Evolutionary conservation across 1,284 basidiomycete species (phyloP).

Genomic region (Puccinia coronata): DNA sequence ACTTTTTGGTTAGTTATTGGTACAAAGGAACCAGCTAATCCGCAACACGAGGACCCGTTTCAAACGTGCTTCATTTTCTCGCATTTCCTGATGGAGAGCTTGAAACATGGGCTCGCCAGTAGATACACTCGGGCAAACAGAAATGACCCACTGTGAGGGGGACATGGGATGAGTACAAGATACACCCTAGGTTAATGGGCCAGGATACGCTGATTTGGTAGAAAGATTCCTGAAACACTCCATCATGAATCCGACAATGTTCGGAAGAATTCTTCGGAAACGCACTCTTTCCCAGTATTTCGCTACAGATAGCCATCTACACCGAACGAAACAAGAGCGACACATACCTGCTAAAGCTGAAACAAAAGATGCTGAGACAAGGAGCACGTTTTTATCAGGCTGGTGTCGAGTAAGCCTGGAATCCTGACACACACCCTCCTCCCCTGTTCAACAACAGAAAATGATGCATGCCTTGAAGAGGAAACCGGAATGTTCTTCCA

Average conservation of each 20-base stretch:
- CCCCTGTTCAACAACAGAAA: no score
- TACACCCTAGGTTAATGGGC: not conserved
- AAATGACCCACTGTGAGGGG: not conserved
- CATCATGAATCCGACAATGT: not conserved
- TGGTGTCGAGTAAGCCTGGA: no score
- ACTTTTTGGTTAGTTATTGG: not conserved
- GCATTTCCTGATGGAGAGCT: not conserved
- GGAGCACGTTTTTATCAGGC: no score
- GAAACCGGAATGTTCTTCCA: no score
- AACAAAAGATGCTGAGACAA: no score
- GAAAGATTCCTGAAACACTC: not conserved
- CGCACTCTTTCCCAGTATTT: no score
- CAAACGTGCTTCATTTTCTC: not conserved
- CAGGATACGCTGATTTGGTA: no score
- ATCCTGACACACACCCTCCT: no score
- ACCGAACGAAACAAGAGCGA: no score
- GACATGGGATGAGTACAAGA: not conserved
- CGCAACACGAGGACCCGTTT: not conserved
- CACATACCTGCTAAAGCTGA: no score
- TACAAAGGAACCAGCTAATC: not conserved
- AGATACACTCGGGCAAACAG: not conserved
- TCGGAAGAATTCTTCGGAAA: not conserved
- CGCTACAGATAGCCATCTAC: no score
- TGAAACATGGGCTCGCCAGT: not conserved
- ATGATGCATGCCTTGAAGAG: no score